Percentiles rank a stretch among this genome's conserved stretches.
These are phyloP conservation scores for Uromyces viciae-fabae DNA, from an alignment of 1,284 basidiomycete species.

Conservation along the genomic window DNA sequence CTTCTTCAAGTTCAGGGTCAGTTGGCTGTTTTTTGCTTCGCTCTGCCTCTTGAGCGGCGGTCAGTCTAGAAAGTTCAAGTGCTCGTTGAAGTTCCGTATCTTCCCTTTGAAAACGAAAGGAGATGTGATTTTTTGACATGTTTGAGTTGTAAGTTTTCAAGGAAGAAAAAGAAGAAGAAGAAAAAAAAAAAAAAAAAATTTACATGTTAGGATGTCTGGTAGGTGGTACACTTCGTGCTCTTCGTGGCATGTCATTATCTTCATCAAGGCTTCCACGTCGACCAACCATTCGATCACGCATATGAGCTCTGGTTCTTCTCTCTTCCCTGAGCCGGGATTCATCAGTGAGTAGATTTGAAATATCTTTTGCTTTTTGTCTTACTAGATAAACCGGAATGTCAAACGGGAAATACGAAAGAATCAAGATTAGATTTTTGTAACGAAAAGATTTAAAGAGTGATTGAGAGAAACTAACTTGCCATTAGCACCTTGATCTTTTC, in stretches of 20 bases:
- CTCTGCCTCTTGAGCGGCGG: constrained; percentile 42
- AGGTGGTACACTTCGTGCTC: constrained; percentile 41
- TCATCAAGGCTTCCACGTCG: constrained; percentile 58
- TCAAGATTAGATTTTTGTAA: constrained; percentile 2
- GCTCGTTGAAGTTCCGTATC: constrained; percentile 77
- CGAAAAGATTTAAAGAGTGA: background rate
- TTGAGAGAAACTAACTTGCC: constrained; percentile 54
- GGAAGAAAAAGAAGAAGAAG: background rate
- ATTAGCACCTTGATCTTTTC: constrained; percentile 96
- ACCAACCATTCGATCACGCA: constrained; percentile 89
- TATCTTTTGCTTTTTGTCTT: constrained; percentile 98
- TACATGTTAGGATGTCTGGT: constrained; percentile 32
- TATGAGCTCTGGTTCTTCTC: constrained; percentile 75
- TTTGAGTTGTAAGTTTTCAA: background rate
- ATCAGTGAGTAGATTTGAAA: constrained; percentile 91
- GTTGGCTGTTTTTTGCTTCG: constrained; percentile 28
- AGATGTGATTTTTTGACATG: background rate
- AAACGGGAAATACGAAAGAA: background rate
- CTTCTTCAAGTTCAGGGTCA: constrained; percentile 62
- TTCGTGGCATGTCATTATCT: constrained; percentile 56
- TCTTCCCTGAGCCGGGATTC: constrained; percentile 80
- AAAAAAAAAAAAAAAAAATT: background rate
- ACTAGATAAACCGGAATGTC: constrained; percentile 55
- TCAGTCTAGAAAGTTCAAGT: constrained; percentile 57
- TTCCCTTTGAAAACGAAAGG: constrained; percentile 57